Percentiles rank a stretch among this genome's conserved stretches.
These are phyloP conservation scores for Nigrospora oryzae DNA, from an alignment of 2,329 filamentous ascomycete genomes.

Conservation along the genomic window DNA sequence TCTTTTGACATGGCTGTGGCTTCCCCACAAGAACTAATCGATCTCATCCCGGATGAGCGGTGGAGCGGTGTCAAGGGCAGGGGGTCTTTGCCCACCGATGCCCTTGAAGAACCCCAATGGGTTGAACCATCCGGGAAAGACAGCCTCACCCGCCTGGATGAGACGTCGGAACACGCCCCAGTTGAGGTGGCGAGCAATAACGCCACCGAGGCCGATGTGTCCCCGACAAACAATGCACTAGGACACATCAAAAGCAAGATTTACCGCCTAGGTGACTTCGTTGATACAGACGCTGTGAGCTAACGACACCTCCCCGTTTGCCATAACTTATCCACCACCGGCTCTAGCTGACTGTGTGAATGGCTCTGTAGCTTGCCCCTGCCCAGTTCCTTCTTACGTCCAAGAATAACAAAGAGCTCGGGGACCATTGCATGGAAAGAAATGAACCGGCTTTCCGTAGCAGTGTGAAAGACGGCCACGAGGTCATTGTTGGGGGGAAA, in stretches of 20 bases:
- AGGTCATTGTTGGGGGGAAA: slow-evolving; percentile 32
- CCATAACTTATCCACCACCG: background rate
- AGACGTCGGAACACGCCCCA: background rate
- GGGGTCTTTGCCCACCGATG: slow-evolving; percentile 4
- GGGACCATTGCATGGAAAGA: slow-evolving; percentile 28
- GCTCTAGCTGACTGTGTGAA: background rate
- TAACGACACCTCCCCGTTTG: background rate
- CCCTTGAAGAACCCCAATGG: slow-evolving; percentile 1
- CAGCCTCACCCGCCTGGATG: background rate
- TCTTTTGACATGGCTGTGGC: slow-evolving; percentile 33
- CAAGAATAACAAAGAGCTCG: slow-evolving; percentile 21
- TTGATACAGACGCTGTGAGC: slow-evolving; percentile 28
- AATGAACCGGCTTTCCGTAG: slow-evolving; percentile 29
- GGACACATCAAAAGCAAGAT: slow-evolving; percentile 22
- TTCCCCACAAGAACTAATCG: slow-evolving; percentile 23
- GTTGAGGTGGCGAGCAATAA: background rate
- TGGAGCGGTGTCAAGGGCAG: slow-evolving; percentile 9
- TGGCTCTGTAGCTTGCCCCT: slow-evolving; percentile 21
- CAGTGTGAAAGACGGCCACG: slow-evolving; percentile 22
- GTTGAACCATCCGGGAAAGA: slow-evolving; percentile 1
- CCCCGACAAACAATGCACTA: background rate
- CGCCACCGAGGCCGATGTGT: background rate
- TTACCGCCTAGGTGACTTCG: slow-evolving; percentile 30
- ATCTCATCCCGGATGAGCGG: slow-evolving; percentile 10
- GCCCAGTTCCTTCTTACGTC: slow-evolving; percentile 23